Conservation (phyloP, 495 filamentous ascomycete species). For the Lichenothelia convexa region DNA sequence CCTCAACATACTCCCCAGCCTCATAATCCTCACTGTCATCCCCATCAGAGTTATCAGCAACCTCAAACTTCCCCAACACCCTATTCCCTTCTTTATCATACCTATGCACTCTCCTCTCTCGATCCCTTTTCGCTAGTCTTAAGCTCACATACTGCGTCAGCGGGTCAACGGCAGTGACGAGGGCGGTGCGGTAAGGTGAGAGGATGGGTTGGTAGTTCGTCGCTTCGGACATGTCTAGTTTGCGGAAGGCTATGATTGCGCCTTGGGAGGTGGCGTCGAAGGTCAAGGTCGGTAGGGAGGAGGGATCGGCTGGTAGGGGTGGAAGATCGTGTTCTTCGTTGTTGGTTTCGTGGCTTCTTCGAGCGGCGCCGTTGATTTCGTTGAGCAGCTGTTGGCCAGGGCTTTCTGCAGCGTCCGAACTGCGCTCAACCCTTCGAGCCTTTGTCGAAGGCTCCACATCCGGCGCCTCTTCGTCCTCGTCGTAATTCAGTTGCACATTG, state of each 20-base stretch:
- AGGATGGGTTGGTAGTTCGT: conserved; percentile 66
- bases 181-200: conserved; percentile 45
- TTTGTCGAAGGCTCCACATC: conserved; percentile 6
- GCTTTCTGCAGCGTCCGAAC: too few species aligned
- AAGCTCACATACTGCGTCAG: conserved; percentile 31
- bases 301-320: conserved; percentile 41
- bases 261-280: conserved; percentile 36
- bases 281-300: conserved; percentile 33
- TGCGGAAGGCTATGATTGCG: conserved; percentile 64
- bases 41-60: too few species aligned
- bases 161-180: conserved; percentile 33
- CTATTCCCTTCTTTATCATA: conserved; percentile 36
- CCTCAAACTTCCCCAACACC: conserved; percentile 46
- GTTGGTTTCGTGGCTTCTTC: background rate
- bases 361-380: conserved; percentile 9
- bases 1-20: too few species aligned
- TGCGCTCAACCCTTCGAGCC: background rate
- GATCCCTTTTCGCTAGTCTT: conserved; percentile 52
- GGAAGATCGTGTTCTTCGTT: conserved; percentile 24
- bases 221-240: conserved; percentile 50
- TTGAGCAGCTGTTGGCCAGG: conserved; percentile 10
- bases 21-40: too few species aligned
- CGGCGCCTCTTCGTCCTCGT: conserved; percentile 3
- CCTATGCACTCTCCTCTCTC: conserved; percentile 28
- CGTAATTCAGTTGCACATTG: conserved; percentile 18